Conservation (phyloP, 2,329 filamentous ascomycete genomes). For the Aspergillus arachidicola region DNA sequence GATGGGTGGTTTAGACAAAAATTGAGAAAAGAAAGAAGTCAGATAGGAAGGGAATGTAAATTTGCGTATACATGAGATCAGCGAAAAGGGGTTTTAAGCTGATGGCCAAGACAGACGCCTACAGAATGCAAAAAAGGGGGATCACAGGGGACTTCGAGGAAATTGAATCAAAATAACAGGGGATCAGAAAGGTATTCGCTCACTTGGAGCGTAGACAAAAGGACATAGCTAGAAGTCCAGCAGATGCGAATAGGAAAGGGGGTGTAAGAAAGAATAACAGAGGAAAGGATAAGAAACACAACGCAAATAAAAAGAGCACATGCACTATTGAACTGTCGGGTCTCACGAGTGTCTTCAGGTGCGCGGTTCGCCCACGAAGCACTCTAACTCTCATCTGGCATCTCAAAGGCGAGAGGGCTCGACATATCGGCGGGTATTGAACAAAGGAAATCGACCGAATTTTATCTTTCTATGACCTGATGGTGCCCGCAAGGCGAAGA, state of each 20-base stretch:
- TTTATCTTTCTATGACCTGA: slow-evolving; percentile 17
- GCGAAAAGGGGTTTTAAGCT: slow-evolving; percentile 29
- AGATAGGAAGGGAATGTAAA: slow-evolving; percentile 26
- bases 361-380: not conserved
- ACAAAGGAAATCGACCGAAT: slow-evolving; percentile 11
- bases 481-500: slow-evolving; percentile 5
- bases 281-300: slow-evolving; percentile 1
- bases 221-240: slow-evolving; percentile 5
- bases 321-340: slow-evolving; percentile 3
- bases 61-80: slow-evolving; percentile 35
- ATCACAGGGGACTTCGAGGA: slow-evolving; percentile 18
- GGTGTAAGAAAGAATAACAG: slow-evolving; percentile 8
- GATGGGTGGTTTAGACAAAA: slow-evolving; percentile 14
- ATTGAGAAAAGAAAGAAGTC: slow-evolving; percentile 11
- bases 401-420: slow-evolving; percentile 1
- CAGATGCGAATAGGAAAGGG: slow-evolving; percentile 1
- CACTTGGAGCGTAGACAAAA: slow-evolving; percentile 28
- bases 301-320: not conserved
- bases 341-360: not conserved
- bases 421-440: not conserved
- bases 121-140: slow-evolving; percentile 35
- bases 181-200: slow-evolving; percentile 26
- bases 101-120: slow-evolving; percentile 41
- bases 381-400: not conserved
- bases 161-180: slow-evolving; percentile 29